These are phyloP conservation scores for Paracoccidioides brasiliensis DNA, from an alignment of 2,329 filamentous ascomycete genomes.

Conservation along the genomic window DNA sequence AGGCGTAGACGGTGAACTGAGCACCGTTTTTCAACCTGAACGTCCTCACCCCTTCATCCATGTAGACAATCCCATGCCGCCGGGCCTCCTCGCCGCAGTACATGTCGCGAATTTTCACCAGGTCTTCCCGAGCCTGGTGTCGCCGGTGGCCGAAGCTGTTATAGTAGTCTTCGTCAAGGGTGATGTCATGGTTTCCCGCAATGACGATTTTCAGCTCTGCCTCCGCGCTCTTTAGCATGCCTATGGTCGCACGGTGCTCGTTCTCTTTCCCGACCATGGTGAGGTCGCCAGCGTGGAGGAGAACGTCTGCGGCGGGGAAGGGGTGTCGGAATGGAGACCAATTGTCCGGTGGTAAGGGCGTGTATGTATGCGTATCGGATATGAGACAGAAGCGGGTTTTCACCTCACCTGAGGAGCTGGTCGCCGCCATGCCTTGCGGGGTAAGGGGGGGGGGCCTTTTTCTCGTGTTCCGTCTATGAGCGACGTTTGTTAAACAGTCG, in stretches of 20 bases:
- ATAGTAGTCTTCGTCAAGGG: slow-evolving; percentile 41
- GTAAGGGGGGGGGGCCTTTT: too few relatives aligned
- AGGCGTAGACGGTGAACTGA: slow-evolving; percentile 39
- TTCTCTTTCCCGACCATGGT: slow-evolving; percentile 37
- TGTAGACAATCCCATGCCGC: slow-evolving; percentile 37
- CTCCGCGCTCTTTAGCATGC: slow-evolving; percentile 36
- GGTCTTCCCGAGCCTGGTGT: slow-evolving; percentile 15
- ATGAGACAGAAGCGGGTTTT: slow-evolving; percentile 32
- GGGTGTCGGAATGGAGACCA: slow-evolving; percentile 27
- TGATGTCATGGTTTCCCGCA: slow-evolving; percentile 50
- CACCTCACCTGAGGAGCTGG: slow-evolving; percentile 8
- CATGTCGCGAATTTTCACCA: slow-evolving; percentile 29
- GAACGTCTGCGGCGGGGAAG: slow-evolving; percentile 39
- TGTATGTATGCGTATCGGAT: slow-evolving; percentile 30
- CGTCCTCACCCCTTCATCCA: slow-evolving; percentile 41
- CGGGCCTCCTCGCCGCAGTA: slow-evolving; percentile 35
- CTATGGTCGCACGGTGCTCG: slow-evolving; percentile 37
- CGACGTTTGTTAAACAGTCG: not conserved
- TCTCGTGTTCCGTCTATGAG: not conserved
- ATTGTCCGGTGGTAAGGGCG: slow-evolving; percentile 15
- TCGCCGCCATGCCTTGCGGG: not conserved
- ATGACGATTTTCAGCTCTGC: slow-evolving; percentile 50
- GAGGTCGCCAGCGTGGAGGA: slow-evolving; percentile 47
- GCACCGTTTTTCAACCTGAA: slow-evolving; percentile 40
- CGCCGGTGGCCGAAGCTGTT: slow-evolving; percentile 13